Percentiles rank a stretch among this genome's conserved stretches.
Conservation (phyloP, 441 rosid species). For the Erysimum pusillum region DNA sequence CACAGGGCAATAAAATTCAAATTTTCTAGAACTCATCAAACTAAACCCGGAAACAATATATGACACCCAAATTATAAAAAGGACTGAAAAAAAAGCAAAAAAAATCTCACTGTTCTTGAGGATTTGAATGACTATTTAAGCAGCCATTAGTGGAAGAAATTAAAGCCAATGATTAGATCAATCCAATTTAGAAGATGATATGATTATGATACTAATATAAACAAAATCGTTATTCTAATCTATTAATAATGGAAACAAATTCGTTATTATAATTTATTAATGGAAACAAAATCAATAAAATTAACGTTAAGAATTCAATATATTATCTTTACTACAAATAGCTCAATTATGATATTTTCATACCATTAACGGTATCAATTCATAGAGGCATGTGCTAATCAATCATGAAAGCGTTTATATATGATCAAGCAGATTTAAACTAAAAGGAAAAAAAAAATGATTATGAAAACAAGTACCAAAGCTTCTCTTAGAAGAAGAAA, state of each 20-base stretch:
- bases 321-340: conserved; percentile 19
- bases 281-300: conserved; percentile 25
- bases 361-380: background rate
- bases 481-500: conserved; percentile 50
- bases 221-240: background rate
- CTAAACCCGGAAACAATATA: background rate
- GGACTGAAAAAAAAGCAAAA: background rate
- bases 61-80: background rate
- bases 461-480: conserved; percentile 50
- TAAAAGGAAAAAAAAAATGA: background rate
- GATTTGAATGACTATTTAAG: conserved; percentile 16
- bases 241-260: conserved; percentile 9
- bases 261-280: background rate
- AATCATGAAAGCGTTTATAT: background rate
- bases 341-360: conserved; percentile 5
- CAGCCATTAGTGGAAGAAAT: conserved; percentile 10
- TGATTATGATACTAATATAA: background rate
- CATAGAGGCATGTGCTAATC: background rate
- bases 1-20: conserved; percentile 2
- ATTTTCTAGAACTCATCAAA: conserved; percentile 13
- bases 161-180: conserved; percentile 1
- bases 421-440: conserved; percentile 3
- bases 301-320: background rate
- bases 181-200: background rate
- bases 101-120: background rate